Conservation (phyloP, 2,329 filamentous ascomycete genomes). For the Pyricularia pennisetigena region DNA sequence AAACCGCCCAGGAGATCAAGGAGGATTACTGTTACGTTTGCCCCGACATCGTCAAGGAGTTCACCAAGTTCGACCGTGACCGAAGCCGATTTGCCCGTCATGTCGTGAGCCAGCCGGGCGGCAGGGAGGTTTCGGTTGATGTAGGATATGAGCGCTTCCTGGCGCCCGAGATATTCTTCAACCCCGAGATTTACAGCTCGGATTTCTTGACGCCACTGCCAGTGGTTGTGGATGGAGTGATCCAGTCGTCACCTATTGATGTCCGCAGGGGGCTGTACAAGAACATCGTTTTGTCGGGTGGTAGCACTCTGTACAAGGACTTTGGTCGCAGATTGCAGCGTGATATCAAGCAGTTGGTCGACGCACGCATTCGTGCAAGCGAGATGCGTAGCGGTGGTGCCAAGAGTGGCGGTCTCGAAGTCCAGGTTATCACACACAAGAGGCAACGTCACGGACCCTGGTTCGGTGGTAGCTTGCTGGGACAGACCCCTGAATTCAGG, state of each 20-base stretch:
- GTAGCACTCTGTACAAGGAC: slow-evolving; percentile 96
- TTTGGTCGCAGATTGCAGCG: slow-evolving; percentile 93
- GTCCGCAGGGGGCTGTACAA: slow-evolving; percentile 96
- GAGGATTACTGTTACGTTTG: slow-evolving; percentile 98
- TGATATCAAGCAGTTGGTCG: slow-evolving; percentile 93
- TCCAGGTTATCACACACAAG: slow-evolving; percentile 96
- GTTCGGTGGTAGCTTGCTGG: slow-evolving; percentile 94
- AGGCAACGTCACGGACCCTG: slow-evolving; percentile 94
- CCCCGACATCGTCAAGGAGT: slow-evolving; percentile 98
- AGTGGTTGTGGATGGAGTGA: slow-evolving; percentile 89
- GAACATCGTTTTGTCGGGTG: slow-evolving; percentile 97
- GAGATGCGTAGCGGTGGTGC: slow-evolving; percentile 87
- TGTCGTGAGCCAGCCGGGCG: slow-evolving; percentile 75
- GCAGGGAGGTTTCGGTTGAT: slow-evolving; percentile 75
- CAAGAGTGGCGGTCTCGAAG: slow-evolving; percentile 87
- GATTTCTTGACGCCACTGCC: slow-evolving; percentile 96
- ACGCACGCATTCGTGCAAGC: slow-evolving; percentile 83
- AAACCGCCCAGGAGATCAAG: slow-evolving; percentile 97
- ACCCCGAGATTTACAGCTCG: slow-evolving; percentile 98
- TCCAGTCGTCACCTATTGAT: slow-evolving; percentile 95
- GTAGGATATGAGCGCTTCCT: slow-evolving; percentile 97
- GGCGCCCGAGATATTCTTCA: slow-evolving; percentile 99
- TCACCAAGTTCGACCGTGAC: slow-evolving; percentile 87
- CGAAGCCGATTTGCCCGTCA: slow-evolving; percentile 87
- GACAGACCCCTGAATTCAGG: slow-evolving; percentile 95